phyloP scores from a whole-genome alignment of 2,329 filamentous ascomycete genomes.

The Nemania sp. region DNA sequence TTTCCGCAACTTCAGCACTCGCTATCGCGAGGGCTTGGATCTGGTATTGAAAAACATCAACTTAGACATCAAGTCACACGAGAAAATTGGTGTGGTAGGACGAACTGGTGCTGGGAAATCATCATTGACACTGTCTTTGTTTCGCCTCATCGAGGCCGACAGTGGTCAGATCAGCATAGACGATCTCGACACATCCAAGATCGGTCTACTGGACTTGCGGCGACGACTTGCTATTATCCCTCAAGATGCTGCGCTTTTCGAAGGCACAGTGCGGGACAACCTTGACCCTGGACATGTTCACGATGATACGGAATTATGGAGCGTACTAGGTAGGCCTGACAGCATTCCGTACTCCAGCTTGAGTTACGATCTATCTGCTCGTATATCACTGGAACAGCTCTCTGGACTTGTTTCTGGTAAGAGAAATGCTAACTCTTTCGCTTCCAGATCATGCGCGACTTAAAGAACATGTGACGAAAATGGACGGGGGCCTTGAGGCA shows the following conservation, averaged over 20 bases:
- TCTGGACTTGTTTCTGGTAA: conserved; percentile 25
- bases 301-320: conserved; percentile 97
- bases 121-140: conserved; percentile 87
- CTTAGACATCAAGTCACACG: conserved; percentile 89
- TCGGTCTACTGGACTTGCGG: conserved; percentile 87
- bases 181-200: conserved; percentile 82
- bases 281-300: conserved; percentile 93
- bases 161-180: conserved; percentile 89
- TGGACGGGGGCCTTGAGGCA: conserved; percentile 90
- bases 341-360: conserved; percentile 25
- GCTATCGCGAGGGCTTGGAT: conserved; percentile 88
- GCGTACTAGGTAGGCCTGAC: conserved; percentile 75
- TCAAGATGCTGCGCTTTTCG: conserved; percentile 94
- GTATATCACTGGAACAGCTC: neutral
- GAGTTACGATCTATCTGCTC: neutral
- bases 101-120: conserved; percentile 96
- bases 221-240: conserved; percentile 94
- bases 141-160: conserved; percentile 90
- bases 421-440: conserved; percentile 45
- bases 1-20: conserved; percentile 92
- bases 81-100: conserved; percentile 97
- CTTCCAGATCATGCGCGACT: conserved; percentile 82
- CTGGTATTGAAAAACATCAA: conserved; percentile 92
- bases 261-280: conserved; percentile 91
- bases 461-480: conserved; percentile 83